Evolutionary conservation across 768 basidiomycete species (phyloP), one percentile per base, ranked within the genome.

Genomic region (Strobilomyces echinocephalus): DNA sequence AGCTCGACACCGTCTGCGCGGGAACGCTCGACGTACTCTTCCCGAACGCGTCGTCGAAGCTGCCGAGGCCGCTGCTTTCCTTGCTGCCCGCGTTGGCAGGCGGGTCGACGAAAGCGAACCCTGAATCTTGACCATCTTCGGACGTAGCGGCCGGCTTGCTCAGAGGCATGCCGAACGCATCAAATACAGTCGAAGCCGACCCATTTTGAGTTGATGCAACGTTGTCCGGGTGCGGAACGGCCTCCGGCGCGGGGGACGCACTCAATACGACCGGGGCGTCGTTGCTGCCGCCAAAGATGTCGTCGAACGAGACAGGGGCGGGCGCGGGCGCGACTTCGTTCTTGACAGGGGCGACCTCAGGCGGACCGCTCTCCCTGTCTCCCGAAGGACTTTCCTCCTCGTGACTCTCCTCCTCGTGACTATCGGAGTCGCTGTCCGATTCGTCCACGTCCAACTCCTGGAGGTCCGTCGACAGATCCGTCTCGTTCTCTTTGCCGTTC

Each of bases 11-110:
- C 1, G 64, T 56, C 35, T 69, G 60, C 7, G 74, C 57, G 11
- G 79, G 61, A 9, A 69, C 63, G 35, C 68, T 72, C 31, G 66
- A 64, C 0, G 81, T 69, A 20, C 81, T 70, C 56, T 79, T 82
- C 16, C 82, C 79, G 63, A 91, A 75, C 1, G 86, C 84, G 63
- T 89, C 87, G 62, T 91, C 88, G 59, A 91, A 88, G 47, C 81
- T 88, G 57, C 75, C 82, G 1, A 84, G 57, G 18, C 63, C 71
- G 18, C 53, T 69, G 21, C 54, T 60, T 26, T 40, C 55, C 43
- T 51, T 55, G 46, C 55, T 60, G 10, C 50, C 34, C 45, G 43
- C 53, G 16, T 57, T 57, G 34, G 20, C 53, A 3, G 63, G 57
- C 15, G 53, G 31, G 24, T 50, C 55, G 54, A 66, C 41, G 41